These are phyloP conservation scores for Aspergillus olivimuriae DNA, from an alignment of 495 filamentous ascomycete genomes.

Conservation along the genomic window DNA sequence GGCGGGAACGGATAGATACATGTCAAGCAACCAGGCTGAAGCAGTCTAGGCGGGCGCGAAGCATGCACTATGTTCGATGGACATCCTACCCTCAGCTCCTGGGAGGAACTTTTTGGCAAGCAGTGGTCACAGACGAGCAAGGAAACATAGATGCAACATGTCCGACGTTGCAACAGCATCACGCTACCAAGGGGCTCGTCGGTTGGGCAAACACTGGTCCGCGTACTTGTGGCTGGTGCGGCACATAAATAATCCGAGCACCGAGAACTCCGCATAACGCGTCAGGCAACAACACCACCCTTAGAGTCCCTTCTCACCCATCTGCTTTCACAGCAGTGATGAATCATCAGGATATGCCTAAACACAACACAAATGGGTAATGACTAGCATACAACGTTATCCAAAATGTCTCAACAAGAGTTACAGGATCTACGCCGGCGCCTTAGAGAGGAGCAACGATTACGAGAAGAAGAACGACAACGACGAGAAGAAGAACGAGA, in stretches of 20 bases:
- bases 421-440: background rate
- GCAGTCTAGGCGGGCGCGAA: background rate
- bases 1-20: background rate
- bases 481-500: too few relatives aligned
- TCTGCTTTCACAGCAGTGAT: background rate
- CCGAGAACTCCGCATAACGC: conserved; percentile 4
- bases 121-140: background rate
- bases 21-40: background rate
- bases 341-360: background rate
- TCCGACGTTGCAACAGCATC: background rate
- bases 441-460: background rate
- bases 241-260: conserved; percentile 2
- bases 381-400: conserved; percentile 1
- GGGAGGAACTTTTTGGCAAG: background rate
- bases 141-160: background rate
- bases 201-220: background rate
- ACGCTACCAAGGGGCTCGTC: background rate
- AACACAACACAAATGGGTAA: background rate
- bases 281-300: conserved; percentile 4
- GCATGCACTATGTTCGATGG: background rate
- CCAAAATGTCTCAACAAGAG: conserved; percentile 3
- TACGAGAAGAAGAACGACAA: too few relatives aligned
- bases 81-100: background rate
- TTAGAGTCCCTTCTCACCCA: conserved; percentile 3
- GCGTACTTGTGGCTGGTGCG: background rate